Evolutionary conservation across 2,329 filamentous ascomycete species (phyloP).

Genomic region (Neospermospora avenae): DNA sequence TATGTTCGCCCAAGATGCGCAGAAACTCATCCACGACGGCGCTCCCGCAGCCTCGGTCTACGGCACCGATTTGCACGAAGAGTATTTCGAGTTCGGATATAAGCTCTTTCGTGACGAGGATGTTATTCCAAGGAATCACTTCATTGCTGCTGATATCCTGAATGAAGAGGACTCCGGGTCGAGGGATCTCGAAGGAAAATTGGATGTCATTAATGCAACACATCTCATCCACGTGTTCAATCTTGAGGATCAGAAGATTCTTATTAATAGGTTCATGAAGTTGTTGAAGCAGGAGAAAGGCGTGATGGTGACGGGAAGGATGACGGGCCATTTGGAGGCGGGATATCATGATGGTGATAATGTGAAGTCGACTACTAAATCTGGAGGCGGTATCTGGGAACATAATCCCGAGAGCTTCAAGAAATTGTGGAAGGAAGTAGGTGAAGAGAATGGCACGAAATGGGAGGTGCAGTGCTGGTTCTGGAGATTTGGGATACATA

Average conservation of each 20-base stretch:
- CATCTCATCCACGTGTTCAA: slow-evolving; percentile 20
- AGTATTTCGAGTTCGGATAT: slow-evolving; percentile 38
- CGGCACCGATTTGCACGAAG: slow-evolving; percentile 34
- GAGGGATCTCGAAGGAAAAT: slow-evolving; percentile 35
- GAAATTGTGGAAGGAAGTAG: slow-evolving; percentile 23
- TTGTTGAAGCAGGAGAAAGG: slow-evolving; percentile 20
- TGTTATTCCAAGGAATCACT: slow-evolving; percentile 28
- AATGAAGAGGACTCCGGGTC: slow-evolving; percentile 29
- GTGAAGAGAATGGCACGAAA: slow-evolving; percentile 22
- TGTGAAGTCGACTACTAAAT: not conserved
- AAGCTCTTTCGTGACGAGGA: slow-evolving; percentile 39
- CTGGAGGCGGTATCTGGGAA: slow-evolving; percentile 11
- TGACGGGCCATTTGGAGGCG: slow-evolving; percentile 14
- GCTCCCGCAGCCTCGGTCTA: slow-evolving; percentile 32
- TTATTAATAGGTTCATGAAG: slow-evolving; percentile 15
- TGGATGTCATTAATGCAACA: slow-evolving; percentile 21
- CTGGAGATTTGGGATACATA: not conserved
- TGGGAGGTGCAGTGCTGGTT: slow-evolving; percentile 24
- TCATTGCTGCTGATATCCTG: slow-evolving; percentile 37
- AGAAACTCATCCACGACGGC: slow-evolving; percentile 38
- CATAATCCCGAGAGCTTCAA: slow-evolving; percentile 23
- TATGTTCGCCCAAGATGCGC: slow-evolving; percentile 40
- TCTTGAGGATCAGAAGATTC: slow-evolving; percentile 36
- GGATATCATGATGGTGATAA: not conserved
- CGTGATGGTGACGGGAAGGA: slow-evolving; percentile 11